Base-by-base conservation (phyloP, 345 rosid genomes). In the Citrus australasica region DNA sequence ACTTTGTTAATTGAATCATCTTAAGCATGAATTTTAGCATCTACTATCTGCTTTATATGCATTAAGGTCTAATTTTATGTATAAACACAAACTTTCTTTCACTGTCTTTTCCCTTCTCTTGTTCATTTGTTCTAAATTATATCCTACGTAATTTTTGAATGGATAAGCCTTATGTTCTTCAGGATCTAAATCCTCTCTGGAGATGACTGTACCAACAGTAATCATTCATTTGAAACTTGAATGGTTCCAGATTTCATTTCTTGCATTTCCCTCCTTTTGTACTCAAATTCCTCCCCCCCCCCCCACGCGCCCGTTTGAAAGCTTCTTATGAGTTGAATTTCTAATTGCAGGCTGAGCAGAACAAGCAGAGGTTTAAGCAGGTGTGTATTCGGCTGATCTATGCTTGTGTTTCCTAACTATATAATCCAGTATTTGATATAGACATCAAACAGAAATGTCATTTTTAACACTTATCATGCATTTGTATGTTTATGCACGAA, bases 301-400 rank as follows among this genome's bases (percentile, higher is more conserved):
- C n/a, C 3, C 61, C 1, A 1, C 2, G 30, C 9, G 0, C 0
- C 78, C 63, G 38, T 7, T 32, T 7, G 19, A 55, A 69, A 40
- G 27, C 33, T 75, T 58, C 63, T 76, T 25, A 78, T 40, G 37
- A 61, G 4, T 65, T 24, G 22, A 27, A 11, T 10, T 79, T 76
- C 14, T 68, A 73, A 48, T 79, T 83, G 83, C 89, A 89, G 90
- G 88, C 78, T 74, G 85, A 83, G 75, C 78, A 75, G 78, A 81
- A 79, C 21, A 80, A 81, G 79, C 75, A 78, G 71, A 82, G 88
- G 76, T 59, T 76, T 71, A 76, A 84, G 78, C 87, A 85, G 89
- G 90, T 84, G 62, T 55, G 82, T 62, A 46, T 56, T 51, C 17
- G 67, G 22, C 8, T 19, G 17, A 65, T 53, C 37, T 60, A 37